These are phyloP conservation scores for Penicillium pancosmium DNA, from an alignment of 495 filamentous ascomycete species.

Conservation along the genomic window DNA sequence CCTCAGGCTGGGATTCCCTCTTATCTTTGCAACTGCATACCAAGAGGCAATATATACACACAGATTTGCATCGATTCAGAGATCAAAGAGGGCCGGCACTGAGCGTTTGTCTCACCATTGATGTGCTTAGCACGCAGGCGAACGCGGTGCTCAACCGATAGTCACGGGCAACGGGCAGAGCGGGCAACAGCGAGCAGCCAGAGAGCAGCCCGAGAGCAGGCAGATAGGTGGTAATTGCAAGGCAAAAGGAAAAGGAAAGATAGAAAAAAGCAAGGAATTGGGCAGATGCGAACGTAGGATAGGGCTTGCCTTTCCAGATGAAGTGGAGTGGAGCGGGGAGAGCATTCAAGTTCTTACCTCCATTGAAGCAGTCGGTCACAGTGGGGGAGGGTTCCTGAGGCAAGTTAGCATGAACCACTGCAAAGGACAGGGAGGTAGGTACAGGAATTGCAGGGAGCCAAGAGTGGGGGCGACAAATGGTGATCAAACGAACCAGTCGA, in stretches of 20 bases:
- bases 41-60: constrained; percentile 5
- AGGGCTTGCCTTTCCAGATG: background rate
- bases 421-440: background rate
- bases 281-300: constrained; percentile 2
- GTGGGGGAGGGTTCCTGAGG: constrained; percentile 4
- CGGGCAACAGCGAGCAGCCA: background rate
- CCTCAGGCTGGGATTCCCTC: constrained; percentile 3
- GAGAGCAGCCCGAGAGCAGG: background rate
- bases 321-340: background rate
- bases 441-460: background rate
- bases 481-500: constrained; percentile 2
- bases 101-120: constrained; percentile 29
- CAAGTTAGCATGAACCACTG: background rate
- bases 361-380: constrained; percentile 3
- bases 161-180: constrained; percentile 5
- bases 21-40: constrained; percentile 9
- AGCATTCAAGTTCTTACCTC: background rate
- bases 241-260: background rate
- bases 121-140: constrained; percentile 13
- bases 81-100: constrained; percentile 14
- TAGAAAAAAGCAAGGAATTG: constrained; percentile 4
- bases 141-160: constrained; percentile 7
- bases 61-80: constrained; percentile 11
- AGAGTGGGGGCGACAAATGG: background rate
- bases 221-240: background rate